Percentiles rank a stretch among this genome's conserved stretches.
These are phyloP conservation scores for Podaxis sp. DNA, from an alignment of 768 basidiomycete genomes.

Conservation along the genomic window DNA sequence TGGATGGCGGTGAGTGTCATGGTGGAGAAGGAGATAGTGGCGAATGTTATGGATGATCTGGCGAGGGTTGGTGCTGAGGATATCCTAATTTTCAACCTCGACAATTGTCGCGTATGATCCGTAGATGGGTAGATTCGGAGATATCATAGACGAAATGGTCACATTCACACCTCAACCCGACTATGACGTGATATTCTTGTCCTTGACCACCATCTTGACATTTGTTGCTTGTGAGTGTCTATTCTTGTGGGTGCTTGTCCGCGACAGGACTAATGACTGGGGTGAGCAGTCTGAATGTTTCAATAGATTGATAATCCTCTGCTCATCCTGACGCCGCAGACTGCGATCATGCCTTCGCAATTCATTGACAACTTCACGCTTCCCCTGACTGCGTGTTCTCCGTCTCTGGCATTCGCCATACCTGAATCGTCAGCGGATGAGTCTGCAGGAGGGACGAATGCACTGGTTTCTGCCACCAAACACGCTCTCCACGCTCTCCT, in stretches of 20 bases:
- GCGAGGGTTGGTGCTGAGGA: slow-evolving; percentile 85
- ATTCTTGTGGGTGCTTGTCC: neutral
- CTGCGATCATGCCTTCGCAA: slow-evolving; percentile 29
- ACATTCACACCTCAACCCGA: neutral
- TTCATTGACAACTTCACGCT: slow-evolving; percentile 36
- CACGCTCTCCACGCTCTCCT: slow-evolving; percentile 34
- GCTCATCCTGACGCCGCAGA: neutral
- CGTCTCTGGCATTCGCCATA: slow-evolving; percentile 16
- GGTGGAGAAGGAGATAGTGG: slow-evolving; percentile 80
- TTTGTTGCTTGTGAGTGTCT: neutral
- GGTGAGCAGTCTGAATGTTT: neutral
- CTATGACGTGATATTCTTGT: neutral
- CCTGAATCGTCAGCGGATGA: neutral
- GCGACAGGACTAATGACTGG: neutral
- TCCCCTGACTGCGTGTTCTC: slow-evolving; percentile 23
- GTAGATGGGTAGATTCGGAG: neutral
- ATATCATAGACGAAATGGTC: neutral
- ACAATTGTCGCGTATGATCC: slow-evolving; percentile 85
- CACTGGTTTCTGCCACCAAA: slow-evolving; percentile 14
- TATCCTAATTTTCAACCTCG: slow-evolving; percentile 81
- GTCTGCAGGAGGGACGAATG: neutral
- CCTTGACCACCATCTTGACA: neutral
- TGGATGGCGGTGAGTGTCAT: slow-evolving; percentile 94
- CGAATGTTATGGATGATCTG: slow-evolving; percentile 86
- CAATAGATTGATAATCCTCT: neutral